Evolutionary conservation across 192 early-diverging fungal species (phyloP).

Genomic region (Backusella circina): DNA sequence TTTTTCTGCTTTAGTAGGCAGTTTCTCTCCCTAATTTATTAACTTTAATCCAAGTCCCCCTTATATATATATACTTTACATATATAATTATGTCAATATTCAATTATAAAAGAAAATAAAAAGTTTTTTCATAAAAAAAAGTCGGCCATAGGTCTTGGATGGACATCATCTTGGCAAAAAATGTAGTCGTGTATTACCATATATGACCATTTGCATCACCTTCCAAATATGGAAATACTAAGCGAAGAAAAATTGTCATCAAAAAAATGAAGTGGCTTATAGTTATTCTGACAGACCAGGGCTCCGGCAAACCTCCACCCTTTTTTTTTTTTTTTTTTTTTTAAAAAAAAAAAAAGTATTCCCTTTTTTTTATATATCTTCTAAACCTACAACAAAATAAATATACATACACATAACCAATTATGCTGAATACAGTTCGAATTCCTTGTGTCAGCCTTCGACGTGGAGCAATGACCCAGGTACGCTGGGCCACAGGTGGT

Average conservation of each 20-base stretch:
- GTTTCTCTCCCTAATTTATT: not conserved
- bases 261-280: not conserved
- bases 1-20: not conserved
- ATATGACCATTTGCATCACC: not conserved
- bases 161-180: not conserved
- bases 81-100: not conserved
- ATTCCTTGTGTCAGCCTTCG: not conserved
- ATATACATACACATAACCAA: not conserved
- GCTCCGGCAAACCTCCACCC: not conserved
- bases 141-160: not conserved
- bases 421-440: constrained; percentile 9
- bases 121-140: not conserved
- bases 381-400: not conserved
- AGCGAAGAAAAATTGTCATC: not conserved
- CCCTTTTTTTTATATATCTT: not conserved
- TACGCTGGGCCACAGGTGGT: not conserved
- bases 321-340: no score
- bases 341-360: no score
- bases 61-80: not conserved
- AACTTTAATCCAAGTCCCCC: not conserved
- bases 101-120: not conserved
- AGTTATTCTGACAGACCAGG: not conserved
- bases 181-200: not conserved
- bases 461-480: not conserved
- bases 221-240: not conserved